Conservation (phyloP, 2,329 filamentous ascomycete genomes). For the Hypoxylon rubiginosum region DNA sequence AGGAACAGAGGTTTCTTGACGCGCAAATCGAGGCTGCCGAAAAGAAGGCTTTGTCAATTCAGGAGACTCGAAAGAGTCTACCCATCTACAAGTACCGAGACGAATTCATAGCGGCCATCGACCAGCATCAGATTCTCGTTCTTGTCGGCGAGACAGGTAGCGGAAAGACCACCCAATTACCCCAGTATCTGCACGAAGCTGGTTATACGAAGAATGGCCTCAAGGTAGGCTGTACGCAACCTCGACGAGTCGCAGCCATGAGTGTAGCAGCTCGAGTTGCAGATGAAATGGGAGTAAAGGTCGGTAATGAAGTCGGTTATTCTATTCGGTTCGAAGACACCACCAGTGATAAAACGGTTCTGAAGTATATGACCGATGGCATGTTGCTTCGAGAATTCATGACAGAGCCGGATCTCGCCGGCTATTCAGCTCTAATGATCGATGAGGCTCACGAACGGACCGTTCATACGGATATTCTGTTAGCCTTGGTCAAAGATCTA, state of each 20-base stretch:
- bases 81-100: conserved; percentile 92
- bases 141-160: conserved; percentile 95
- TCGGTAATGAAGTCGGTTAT: conserved; percentile 95
- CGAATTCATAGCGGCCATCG: conserved; percentile 87
- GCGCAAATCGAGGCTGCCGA: conserved; percentile 90
- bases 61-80: conserved; percentile 89
- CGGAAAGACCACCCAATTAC: conserved; percentile 95
- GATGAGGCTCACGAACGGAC: conserved; percentile 98
- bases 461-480: conserved; percentile 88
- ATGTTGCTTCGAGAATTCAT: conserved; percentile 93
- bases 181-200: conserved; percentile 92
- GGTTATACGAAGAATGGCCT: conserved; percentile 86
- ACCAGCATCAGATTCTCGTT: conserved; percentile 87
- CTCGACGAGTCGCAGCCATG: conserved; percentile 96
- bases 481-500: conserved; percentile 90
- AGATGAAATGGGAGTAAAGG: conserved; percentile 89
- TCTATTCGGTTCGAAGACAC: conserved; percentile 95
- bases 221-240: conserved; percentile 94
- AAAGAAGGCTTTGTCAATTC: conserved; percentile 86
- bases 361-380: conserved; percentile 98
- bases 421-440: conserved; percentile 92
- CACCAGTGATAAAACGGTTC: conserved; percentile 88
- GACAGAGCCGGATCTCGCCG: conserved; percentile 85
- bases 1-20: conserved; percentile 83
- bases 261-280: conserved; percentile 96